A percentile compares a stretch with the other conserved stretches of the same genome.
phyloP scores from a whole-genome alignment of 768 basidiomycete genomes.

The Trametes elegans region DNA sequence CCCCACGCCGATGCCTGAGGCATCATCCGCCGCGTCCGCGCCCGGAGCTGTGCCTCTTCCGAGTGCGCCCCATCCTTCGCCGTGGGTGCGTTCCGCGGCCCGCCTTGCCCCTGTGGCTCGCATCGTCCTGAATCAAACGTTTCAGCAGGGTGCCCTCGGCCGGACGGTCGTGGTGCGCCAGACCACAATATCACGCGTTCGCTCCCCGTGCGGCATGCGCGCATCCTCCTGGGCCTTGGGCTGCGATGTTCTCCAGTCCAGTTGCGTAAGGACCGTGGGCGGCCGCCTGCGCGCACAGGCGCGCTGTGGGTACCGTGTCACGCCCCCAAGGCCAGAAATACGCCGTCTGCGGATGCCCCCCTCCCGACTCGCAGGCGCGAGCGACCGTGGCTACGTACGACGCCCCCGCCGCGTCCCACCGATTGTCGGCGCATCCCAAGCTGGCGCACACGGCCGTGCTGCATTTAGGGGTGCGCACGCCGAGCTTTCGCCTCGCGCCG shows the following conservation, averaged over 20 bases:
- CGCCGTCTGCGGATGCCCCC: background rate
- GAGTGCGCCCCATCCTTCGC: background rate
- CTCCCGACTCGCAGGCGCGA: background rate
- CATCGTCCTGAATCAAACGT: background rate
- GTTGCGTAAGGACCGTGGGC: conserved; percentile 1
- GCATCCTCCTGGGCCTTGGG: background rate
- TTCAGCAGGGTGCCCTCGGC: background rate
- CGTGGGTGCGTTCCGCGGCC: background rate
- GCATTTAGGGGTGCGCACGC: background rate
- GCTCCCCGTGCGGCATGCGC: background rate
- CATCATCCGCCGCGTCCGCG: background rate
- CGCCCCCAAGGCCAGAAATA: conserved; percentile 7
- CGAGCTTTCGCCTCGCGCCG: conserved; percentile 1
- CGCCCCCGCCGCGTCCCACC: background rate
- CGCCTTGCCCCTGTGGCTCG: background rate
- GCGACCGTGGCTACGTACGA: background rate
- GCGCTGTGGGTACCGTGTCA: conserved; percentile 7
- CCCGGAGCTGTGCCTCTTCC: background rate
- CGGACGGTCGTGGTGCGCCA: too few relatives aligned
- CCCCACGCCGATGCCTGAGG: too few relatives aligned
- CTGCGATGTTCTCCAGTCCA: background rate
- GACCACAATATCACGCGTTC: too few relatives aligned
- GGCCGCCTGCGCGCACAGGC: background rate
- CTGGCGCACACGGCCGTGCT: background rate
- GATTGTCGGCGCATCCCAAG: background rate